Evolutionary conservation across 257 asterid species (phyloP).

Genomic region (Agastache rugosa): DNA sequence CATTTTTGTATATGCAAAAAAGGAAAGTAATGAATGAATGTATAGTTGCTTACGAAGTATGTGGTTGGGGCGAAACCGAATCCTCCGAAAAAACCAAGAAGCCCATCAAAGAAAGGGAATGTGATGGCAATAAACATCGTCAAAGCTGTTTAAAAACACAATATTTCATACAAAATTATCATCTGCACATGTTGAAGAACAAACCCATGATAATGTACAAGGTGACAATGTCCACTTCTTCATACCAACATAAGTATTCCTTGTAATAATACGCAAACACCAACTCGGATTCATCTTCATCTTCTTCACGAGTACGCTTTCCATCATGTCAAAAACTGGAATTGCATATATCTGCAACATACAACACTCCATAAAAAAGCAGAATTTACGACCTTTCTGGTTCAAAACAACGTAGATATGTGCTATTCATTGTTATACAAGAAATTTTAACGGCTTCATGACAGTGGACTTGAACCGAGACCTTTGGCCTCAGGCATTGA

Average conservation of each 20-base stretch:
- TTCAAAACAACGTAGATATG: not conserved
- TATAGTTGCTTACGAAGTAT: conserved; percentile 62
- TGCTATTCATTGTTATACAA: too few relatives aligned
- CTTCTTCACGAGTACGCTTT: conserved; percentile 28
- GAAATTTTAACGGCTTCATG: too few relatives aligned
- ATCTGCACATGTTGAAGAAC: not conserved
- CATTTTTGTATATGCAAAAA: too few relatives aligned
- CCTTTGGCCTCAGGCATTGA: too few relatives aligned
- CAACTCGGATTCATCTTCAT: conserved; percentile 10
- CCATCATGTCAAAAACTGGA: conserved; percentile 38
- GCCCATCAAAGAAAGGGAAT: conserved; percentile 85
- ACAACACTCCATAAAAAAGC: not conserved
- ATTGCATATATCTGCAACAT: conserved; percentile 29
- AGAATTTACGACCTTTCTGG: not conserved
- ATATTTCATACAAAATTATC: not conserved
- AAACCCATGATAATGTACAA: not conserved
- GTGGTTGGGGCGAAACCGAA: conserved; percentile 89
- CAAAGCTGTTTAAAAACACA: conserved; percentile 49
- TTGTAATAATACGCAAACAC: conserved; percentile 28
- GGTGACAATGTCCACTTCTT: not conserved
- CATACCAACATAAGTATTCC: conserved; percentile 35
- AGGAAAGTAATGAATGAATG: too few relatives aligned
- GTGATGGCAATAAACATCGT: conserved; percentile 79
- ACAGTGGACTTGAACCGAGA: too few relatives aligned
- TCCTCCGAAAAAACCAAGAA: conserved; percentile 82